Base-by-base conservation (phyloP, 176 grass and related monocot species). In the Oryza coarctata region DNA sequence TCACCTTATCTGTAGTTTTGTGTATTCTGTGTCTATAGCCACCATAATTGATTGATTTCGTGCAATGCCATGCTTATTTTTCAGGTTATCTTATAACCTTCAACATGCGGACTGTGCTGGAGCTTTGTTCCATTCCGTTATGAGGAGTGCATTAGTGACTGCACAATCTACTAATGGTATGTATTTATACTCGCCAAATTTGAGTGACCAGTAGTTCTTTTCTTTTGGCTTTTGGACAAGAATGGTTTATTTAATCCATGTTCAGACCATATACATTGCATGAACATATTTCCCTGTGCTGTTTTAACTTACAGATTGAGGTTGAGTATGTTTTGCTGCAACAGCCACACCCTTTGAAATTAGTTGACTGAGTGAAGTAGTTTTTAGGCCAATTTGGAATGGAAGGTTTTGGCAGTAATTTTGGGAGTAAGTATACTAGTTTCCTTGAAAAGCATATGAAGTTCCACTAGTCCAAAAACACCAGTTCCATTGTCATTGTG, bases 41-140 rank as follows among this genome's bases (percentile, higher is more conserved):
- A 41, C 30, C 36, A 74, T 79, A 69, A 11, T 43, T 79, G 33
- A 78, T 68, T 79, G 45, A 18, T 64, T 80, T 32, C 40, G 22
- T 75, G 5, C 64, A 44, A 50, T 84, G 45, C 73, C 41, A 7
- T 83, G 32, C 70, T 71, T 77, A 39, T 68, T 52, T 81, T 90
- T 79, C 87, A 98, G 96, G 93, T 76, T 98, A 49, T 88, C 90
- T 76, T 98, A 86, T 73, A 93, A 85, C 77, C 91, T 91, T 79
- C 83, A 94, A 75, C 91, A 95, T 58, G 87, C 87, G 2, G 96
- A 98, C 71, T 95, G 90, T 90, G 93, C 85, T 74, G 93, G 92
- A 74, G 93, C 96, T 52, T 45, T 95, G 65, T 98, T 93, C 78
- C 91, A 90, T 34, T 88, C 90, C 17, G 72, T 95, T 72, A 91